Evolutionary conservation across 2,329 filamentous ascomycete genomes (phyloP), one percentile per base, ranked within the genome.

Genomic region (Xenoacremonium recifei): DNA sequence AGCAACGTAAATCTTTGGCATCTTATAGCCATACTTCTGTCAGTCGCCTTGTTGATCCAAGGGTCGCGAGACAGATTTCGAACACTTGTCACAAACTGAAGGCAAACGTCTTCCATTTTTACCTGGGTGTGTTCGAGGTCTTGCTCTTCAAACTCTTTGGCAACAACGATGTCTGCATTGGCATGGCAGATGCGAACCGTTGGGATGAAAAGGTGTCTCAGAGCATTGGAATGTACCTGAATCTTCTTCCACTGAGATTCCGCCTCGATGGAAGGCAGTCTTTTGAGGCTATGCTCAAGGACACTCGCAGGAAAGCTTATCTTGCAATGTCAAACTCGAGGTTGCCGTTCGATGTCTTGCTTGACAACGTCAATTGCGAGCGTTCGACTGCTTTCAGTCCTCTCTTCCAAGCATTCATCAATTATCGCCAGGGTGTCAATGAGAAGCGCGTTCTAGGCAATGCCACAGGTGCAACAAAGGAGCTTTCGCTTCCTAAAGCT

Each of bases 281-380:
- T 20, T 73, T 80, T 38, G 76, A 75, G 5, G 61, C 77, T 9
- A 15, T 34, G 5, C 32, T 34, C 17, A 7, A n/a, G 16, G n/a
- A 34, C 5, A 19, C n/a, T 7, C 29, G 66, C 66, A 0, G 73
- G 25, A 57, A 21, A 45, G 55, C 16, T 2, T 62, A 69, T 17
- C 40, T 35, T 0, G 74, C 70, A 0, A 56, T 79, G 0, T 48
- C 44, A 0, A 57, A 76, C 49, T 73, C 75, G 0, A 29, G 46
- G 0, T 39, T 79, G 4, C 77, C 77, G 0, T 75, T 78, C 39
- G 69, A 78, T 32, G 58, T 71, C 0, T 47, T 81, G 0, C 57
- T 80, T 0, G 51, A 69, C 1, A 58, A 72, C 19, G 57, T 80
- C 2, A 54, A 62, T 3, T 61, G 72, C 1, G 48, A 62, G 0